Percentiles rank a stretch among this genome's conserved stretches.
These are phyloP conservation scores for Laburnicola sp. DNA, from an alignment of 2,329 filamentous ascomycete species.

Conservation along the genomic window DNA sequence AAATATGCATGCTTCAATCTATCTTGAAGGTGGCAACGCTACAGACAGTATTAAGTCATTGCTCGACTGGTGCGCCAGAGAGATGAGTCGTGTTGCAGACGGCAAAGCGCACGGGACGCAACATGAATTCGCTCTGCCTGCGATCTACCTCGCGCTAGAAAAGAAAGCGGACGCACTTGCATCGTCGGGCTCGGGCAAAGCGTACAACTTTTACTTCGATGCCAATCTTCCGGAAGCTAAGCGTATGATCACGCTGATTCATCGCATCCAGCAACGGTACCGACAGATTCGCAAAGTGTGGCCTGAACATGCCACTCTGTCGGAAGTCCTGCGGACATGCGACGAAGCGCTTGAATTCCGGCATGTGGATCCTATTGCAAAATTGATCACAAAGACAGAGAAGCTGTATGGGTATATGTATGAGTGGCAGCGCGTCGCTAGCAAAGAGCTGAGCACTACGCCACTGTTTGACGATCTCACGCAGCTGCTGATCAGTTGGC, in stretches of 20 bases:
- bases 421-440: conserved; percentile 95
- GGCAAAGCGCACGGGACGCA: conserved; percentile 29
- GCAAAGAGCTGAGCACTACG: conserved; percentile 71
- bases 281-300: conserved; percentile 65
- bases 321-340: conserved; percentile 76
- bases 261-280: conserved; percentile 72
- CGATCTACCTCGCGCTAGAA: conserved; percentile 66
- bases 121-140: conserved; percentile 62
- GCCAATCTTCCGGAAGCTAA: conserved; percentile 75
- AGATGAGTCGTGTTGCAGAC: conserved; percentile 32
- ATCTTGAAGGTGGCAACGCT: conserved; percentile 24
- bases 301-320: conserved; percentile 76
- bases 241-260: conserved; percentile 69
- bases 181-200: conserved; percentile 35
- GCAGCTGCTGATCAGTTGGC: conserved; percentile 81
- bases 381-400: conserved; percentile 82
- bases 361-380: conserved; percentile 82
- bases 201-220: conserved; percentile 89
- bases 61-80: conserved; percentile 36
- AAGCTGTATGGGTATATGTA: conserved; percentile 83
- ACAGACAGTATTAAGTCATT: conserved; percentile 30
- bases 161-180: conserved; percentile 56
- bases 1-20: conserved; percentile 40
- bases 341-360: conserved; percentile 73
- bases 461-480: conserved; percentile 77